These are phyloP conservation scores for Quaeritorhiza haematococci DNA, from an alignment of 371 early-diverging fungal species.

Conservation along the genomic window DNA sequence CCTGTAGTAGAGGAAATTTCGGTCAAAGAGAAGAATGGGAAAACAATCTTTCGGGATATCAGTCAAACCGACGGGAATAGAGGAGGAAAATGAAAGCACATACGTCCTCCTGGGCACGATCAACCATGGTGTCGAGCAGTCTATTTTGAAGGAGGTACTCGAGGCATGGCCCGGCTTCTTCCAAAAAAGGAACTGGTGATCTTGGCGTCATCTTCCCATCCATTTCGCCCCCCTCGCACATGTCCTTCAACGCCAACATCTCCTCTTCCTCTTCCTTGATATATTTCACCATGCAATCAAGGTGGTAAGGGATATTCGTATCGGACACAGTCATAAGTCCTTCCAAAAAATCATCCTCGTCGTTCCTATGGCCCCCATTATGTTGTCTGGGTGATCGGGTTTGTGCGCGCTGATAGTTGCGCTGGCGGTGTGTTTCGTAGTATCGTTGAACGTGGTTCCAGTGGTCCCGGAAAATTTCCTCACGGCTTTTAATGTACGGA, in stretches of 20 bases:
- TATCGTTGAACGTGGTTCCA: background rate
- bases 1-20: too few species aligned
- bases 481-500: background rate
- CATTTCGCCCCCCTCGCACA: too few species aligned
- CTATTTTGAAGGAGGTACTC: background rate
- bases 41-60: too few species aligned
- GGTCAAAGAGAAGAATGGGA: too few species aligned
- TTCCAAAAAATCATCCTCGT: background rate
- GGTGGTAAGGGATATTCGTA: background rate
- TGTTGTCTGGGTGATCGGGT: background rate
- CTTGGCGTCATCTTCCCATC: background rate
- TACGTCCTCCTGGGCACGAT: background rate
- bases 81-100: background rate
- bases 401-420: background rate
- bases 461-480: background rate
- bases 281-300: background rate
- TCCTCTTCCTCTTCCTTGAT: conserved; percentile 1
- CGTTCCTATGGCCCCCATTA: background rate
- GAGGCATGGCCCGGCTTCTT: conserved; percentile 4
- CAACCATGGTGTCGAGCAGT: background rate
- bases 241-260: background rate
- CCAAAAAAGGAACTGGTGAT: background rate
- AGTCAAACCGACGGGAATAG: background rate
- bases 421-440: background rate
- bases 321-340: background rate